Base-by-base conservation (phyloP, 2,329 filamentous ascomycete species). In the Calonectria leucothoes region DNA sequence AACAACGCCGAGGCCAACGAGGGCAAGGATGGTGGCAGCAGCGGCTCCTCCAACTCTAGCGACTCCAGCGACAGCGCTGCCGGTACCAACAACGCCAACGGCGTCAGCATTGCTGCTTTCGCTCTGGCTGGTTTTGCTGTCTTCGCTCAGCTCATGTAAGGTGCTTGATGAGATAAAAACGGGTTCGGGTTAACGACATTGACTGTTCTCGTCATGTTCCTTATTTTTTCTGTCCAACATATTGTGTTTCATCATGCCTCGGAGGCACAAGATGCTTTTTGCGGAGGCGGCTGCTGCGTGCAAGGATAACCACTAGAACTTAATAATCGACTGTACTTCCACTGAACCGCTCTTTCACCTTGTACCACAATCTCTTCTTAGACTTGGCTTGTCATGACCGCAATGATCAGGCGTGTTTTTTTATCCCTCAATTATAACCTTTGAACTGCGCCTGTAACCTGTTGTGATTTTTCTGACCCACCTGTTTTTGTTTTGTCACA, bases 1-100 rank as follows among this genome's bases (percentile, higher is more conserved):
- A 86, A 90, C 82, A 88, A 89, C 81, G 83, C 83, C 64, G 81
- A 87, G 55, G 90, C 90, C 82, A 91, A 91, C 85, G 82, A 87
- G 76, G 88, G 82, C 64, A 82, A 82, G 68, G 80, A 83, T 68
- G 80, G 81, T 70, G 81, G 83, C 67, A 69, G 78, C 74, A 79
- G 81, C 57, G 78, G 79, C 77, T 79, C 72, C 70, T 77, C 80
- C 66, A 79, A 71, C 70, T 69, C 71, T 70, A 77, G 76, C 71
- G 76, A 77, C 57, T 74, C 82, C 66, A 79, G 84, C 45, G 85
- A 84, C 74, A 84, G 84, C 66, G 89, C 87, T 67, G 86, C 88
- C 57, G 86, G 86, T 68, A 79, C 87, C 29, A 74, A 89, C 48
- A 79, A 82, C 71, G 83, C 87, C 27, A 74, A 88, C 48, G 82